Percentiles rank a stretch among this genome's conserved stretches.
phyloP scores from a whole-genome alignment of 2,329 filamentous ascomycete genomes.

The Colletotrichum ledebouriae region DNA sequence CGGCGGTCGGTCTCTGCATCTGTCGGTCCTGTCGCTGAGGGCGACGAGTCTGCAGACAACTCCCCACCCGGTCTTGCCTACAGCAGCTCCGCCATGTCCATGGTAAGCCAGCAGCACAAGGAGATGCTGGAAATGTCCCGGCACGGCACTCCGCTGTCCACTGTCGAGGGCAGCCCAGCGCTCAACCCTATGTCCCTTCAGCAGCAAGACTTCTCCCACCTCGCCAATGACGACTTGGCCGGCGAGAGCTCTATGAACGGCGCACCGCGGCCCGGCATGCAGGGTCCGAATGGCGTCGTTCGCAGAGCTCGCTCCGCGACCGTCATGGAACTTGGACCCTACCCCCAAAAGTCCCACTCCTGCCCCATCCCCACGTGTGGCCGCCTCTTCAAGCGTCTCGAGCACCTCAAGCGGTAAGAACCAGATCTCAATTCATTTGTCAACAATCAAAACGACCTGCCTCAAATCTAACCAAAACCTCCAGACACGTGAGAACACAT shows the following conservation, averaged over 20 bases:
- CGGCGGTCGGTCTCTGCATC: conserved; percentile 91
- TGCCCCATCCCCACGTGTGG: conserved; percentile 99
- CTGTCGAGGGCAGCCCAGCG: conserved; percentile 84
- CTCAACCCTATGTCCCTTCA: conserved; percentile 78
- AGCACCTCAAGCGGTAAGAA: conserved; percentile 98
- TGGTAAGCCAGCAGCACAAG: conserved; percentile 77
- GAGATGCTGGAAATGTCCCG: conserved; percentile 87
- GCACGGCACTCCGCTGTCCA: conserved; percentile 90
- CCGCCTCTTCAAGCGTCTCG: conserved; percentile 97
- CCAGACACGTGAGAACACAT: conserved; percentile 97
- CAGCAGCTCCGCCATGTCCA: conserved; percentile 76
- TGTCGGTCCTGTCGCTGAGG: conserved; percentile 84
- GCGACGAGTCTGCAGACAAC: conserved; percentile 82
- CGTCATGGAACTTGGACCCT: conserved; percentile 95
- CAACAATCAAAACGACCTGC: conserved; percentile 51
- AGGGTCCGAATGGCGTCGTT: conserved; percentile 81
- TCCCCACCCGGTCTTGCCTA: conserved; percentile 83
- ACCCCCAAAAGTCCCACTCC: conserved; percentile 97
- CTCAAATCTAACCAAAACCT: conserved; percentile 62
- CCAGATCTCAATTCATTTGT: conserved; percentile 55
- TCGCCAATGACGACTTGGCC: conserved; percentile 73
- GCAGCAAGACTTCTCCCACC: conserved; percentile 74
- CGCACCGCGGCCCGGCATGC: conserved; percentile 74
- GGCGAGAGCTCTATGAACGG: conserved; percentile 70
- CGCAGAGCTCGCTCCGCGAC: conserved; percentile 94